Conservation (phyloP, 2,329 filamentous ascomycete genomes). For the Bipolaris cookei region DNA sequence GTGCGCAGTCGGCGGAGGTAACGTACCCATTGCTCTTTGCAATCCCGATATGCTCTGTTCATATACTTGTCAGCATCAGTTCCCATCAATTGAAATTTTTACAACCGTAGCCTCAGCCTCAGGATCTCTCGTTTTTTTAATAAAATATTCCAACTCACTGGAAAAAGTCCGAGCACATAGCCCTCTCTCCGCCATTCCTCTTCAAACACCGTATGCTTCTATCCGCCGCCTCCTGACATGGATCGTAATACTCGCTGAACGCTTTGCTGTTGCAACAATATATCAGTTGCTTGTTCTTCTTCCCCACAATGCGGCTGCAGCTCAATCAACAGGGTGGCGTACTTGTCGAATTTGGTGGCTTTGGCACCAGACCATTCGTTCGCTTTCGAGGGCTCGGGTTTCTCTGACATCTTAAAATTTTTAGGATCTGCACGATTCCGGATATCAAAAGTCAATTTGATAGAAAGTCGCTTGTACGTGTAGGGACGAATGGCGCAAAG, state of each 20-base stretch:
- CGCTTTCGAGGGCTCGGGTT: slow-evolving; percentile 23
- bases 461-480: neutral
- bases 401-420: slow-evolving; percentile 13
- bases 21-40: slow-evolving; percentile 91
- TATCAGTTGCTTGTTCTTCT: slow-evolving; percentile 13
- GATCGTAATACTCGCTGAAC: slow-evolving; percentile 90
- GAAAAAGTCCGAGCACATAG: slow-evolving; percentile 95
- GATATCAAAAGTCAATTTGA: neutral
- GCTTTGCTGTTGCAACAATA: slow-evolving; percentile 68
- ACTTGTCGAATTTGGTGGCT: slow-evolving; percentile 52
- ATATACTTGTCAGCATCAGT: neutral
- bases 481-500: neutral
- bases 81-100: neutral
- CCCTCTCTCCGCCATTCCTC: slow-evolving; percentile 82
- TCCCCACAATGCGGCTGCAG: neutral
- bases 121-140: too few species aligned
- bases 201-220: slow-evolving; percentile 86
- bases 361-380: slow-evolving; percentile 36
- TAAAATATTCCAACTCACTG: slow-evolving; percentile 63
- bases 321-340: slow-evolving; percentile 14
- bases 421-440: neutral
- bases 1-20: neutral
- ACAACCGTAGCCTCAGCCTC: too few species aligned
- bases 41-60: slow-evolving; percentile 86
- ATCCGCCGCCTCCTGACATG: slow-evolving; percentile 89